phyloP scores from a whole-genome alignment of 495 filamentous ascomycete genomes.

The Tetracladium setigerum region DNA sequence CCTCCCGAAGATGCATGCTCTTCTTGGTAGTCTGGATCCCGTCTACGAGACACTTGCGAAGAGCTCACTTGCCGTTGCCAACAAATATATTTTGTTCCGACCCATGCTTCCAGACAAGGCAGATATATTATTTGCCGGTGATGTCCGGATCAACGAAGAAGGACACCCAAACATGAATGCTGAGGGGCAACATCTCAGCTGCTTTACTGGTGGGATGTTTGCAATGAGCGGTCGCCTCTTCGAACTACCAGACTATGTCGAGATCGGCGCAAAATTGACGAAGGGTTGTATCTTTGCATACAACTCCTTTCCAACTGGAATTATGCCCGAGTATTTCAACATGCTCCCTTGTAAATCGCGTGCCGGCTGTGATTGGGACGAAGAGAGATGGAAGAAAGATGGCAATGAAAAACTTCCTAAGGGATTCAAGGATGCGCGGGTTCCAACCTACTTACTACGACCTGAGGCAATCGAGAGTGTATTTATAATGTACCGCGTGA shows the following conservation, averaged over 20 bases:
- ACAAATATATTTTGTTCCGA: slow-evolving; percentile 69
- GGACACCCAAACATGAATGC: slow-evolving; percentile 21
- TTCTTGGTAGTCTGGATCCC: slow-evolving; percentile 43
- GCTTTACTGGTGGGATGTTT: slow-evolving; percentile 89
- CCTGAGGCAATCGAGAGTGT: slow-evolving; percentile 53
- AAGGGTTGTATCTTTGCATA: slow-evolving; percentile 91
- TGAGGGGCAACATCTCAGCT: slow-evolving; percentile 47
- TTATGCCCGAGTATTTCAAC: slow-evolving; percentile 68
- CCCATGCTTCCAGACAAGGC: slow-evolving; percentile 69
- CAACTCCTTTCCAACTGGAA: slow-evolving; percentile 61
- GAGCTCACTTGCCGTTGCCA: background rate
- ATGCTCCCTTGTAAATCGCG: slow-evolving; percentile 55
- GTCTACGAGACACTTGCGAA: background rate
- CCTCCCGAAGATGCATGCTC: slow-evolving; percentile 67
- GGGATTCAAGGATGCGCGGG: slow-evolving; percentile 46
- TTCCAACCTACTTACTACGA: slow-evolving; percentile 19
- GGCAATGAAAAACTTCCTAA: slow-evolving; percentile 10
- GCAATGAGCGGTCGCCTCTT: slow-evolving; percentile 74
- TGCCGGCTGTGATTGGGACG: slow-evolving; percentile 66
- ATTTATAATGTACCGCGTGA: slow-evolving; percentile 53
- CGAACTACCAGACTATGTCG: slow-evolving; percentile 56
- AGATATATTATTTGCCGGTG: slow-evolving; percentile 66
- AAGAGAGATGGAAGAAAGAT: slow-evolving; percentile 29
- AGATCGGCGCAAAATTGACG: slow-evolving; percentile 66
- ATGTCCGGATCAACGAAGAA: slow-evolving; percentile 36